Evolutionary conservation across 352 stramenopile genomes (phyloP), one percentile per base, ranked within the genome.

Genomic region (Pythium diclinum): DNA sequence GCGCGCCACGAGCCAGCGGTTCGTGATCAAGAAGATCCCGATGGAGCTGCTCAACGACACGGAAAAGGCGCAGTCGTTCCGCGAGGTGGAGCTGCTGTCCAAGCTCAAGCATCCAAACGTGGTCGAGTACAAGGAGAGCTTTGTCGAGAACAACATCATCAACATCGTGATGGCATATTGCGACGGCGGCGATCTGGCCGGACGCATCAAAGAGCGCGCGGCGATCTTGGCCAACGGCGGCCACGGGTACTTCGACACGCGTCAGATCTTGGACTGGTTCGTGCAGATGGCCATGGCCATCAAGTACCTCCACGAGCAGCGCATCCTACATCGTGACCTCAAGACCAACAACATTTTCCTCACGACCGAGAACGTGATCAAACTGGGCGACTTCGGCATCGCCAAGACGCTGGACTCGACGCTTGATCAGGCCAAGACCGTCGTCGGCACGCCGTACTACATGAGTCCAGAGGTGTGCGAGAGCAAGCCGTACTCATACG

Each of bases 131-230:
- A 95, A 89, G 59, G 95, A 98, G 56, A 96, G 75, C 69, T 97
- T 98, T 67, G 83, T 84, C 10, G 60, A 77, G 46, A 69, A 79
- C 52, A 81, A 90, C 53, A 78, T 92, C 19, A 79, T 98, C 59
- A 95, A 96, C 69, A 98, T 98, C 63, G 89, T 97, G 56, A 98
- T 98, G 95, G 88, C 91, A 28, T 98, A 98, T 67, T 98, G 92
- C 67, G 95, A 98, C 72, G 91, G 93, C 21, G 91, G 91, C 8
- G 89, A 97, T 68, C 70, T 94, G 54, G 76, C 85, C 0, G 77
- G 65, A 4, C 77, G 78, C 44, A 89, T 94, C 56, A 81, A 86
- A 46, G 68, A 79, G 36, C 80, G 80, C 63, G 73, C 79, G 9
- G 61, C 59, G 33, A 60, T 65, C 13, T 65, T 73, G 9, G 78